Base-by-base conservation (phyloP, 2,329 filamentous ascomycete species). In the Botrytis tulipae region DNA sequence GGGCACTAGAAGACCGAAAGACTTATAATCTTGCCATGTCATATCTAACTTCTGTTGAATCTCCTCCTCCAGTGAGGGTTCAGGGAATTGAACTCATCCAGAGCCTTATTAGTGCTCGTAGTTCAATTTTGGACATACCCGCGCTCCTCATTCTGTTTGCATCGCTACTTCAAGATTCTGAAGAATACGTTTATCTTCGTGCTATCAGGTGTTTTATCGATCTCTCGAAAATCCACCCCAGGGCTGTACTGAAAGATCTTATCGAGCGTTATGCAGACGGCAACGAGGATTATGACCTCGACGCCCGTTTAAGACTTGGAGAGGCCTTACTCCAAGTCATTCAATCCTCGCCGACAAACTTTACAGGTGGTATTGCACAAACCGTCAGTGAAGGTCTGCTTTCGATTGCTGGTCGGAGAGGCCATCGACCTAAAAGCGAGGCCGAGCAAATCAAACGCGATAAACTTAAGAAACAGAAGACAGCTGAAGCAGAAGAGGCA, bases 121-220 rank as follows among this genome's bases (percentile, higher is more conserved):
- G 89, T 60, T 81, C 89, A 0, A 83, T 91, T 16, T 80, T 94
- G 25, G 91, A 94, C 78, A 86, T 93, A n/a, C 88, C 89, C 0
- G 87, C 89, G 1, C 84, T 89, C 4, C 83, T 91, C 0, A 87
- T 91, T 9, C 84, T 93, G 1, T 84, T 93, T 71, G 89, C 89
- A 1, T 88, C 87, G 16, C 84, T 93, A 0, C 83, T 93, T 1
- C 86, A 87, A 74, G 90, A 92, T 67, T 84, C 86, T 9, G 92
- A 94, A 73, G 91, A 92, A 73, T 94, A 91, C 79, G 90, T 93
- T 74, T 91, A 92, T 77, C 83, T 91, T 4, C 86, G 89, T n/a
- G 87, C 89, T 25, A 88, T 94, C 75, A 89, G 89, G 75, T 85
- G 91, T 1, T 88, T 93, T 74, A 78, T 80, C 0, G 86, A 89